Conservation (phyloP, 2,329 filamentous ascomycete genomes). For the Tolypocladium endophyticum region DNA sequence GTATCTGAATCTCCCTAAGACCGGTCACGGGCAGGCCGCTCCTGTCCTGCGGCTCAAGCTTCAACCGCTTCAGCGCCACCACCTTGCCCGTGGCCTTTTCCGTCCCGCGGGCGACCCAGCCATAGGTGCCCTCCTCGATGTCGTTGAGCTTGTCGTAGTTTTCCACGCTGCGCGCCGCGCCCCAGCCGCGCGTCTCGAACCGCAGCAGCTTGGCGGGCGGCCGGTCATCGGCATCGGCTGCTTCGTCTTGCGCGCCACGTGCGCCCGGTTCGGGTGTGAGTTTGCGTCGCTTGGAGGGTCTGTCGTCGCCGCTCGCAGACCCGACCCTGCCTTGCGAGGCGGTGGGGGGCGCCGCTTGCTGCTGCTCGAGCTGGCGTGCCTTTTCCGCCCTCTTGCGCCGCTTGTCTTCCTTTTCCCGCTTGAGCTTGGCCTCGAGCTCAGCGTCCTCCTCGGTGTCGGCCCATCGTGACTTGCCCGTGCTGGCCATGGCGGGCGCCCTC, state of each 20-base stretch:
- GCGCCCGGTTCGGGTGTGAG: slow-evolving; percentile 36
- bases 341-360: background rate
- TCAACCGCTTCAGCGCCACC: slow-evolving; percentile 87
- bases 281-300: slow-evolving; percentile 52
- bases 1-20: slow-evolving; percentile 83
- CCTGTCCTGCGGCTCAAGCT: slow-evolving; percentile 69
- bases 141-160: slow-evolving; percentile 90
- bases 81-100: slow-evolving; percentile 65
- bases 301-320: slow-evolving; percentile 17
- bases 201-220: slow-evolving; percentile 50
- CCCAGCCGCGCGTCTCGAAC: slow-evolving; percentile 60
- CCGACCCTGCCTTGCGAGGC: background rate
- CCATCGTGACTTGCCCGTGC: slow-evolving; percentile 69
- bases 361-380: background rate
- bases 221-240: no score
- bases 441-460: slow-evolving; percentile 74
- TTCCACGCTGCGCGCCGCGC: slow-evolving; percentile 64
- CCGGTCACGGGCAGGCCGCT: slow-evolving; percentile 82
- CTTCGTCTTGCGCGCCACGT: background rate
- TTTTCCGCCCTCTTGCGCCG: slow-evolving; percentile 42
- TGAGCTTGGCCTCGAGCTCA: slow-evolving; percentile 59
- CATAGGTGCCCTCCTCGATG: slow-evolving; percentile 96
- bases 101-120: slow-evolving; percentile 78
- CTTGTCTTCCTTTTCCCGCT: slow-evolving; percentile 81
- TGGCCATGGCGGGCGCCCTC: slow-evolving; percentile 37